Percentiles rank a stretch among this genome's conserved stretches.
phyloP scores from a whole-genome alignment of 768 basidiomycete species.

The Podaxis sp. region DNA sequence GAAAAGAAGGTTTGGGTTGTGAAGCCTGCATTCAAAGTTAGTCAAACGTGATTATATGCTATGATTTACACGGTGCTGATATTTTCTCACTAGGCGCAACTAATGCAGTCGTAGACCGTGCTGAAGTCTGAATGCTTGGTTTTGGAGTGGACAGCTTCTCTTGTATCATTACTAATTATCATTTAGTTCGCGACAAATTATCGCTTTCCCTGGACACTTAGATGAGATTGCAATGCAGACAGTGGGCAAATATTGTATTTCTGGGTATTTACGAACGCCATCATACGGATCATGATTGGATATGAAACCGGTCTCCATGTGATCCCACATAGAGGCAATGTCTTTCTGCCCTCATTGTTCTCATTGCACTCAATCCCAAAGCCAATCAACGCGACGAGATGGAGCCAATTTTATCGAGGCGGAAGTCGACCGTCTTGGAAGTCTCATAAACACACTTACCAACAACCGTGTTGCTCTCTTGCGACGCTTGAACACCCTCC shows the following conservation, averaged over 20 bases:
- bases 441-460: neutral
- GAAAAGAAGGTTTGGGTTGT: conserved; percentile 76
- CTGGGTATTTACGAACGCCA: neutral
- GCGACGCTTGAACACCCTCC: neutral
- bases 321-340: neutral
- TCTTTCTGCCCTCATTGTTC: neutral
- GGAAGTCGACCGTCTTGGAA: neutral
- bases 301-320: neutral
- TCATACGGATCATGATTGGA: neutral
- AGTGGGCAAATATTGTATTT: neutral
- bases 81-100: neutral
- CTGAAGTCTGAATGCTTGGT: neutral
- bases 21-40: conserved; percentile 39
- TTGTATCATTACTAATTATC: neutral
- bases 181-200: neutral
- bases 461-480: neutral
- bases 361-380: neutral
- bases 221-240: neutral
- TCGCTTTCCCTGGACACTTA: neutral
- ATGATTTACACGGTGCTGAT: neutral
- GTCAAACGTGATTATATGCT: neutral
- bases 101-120: neutral
- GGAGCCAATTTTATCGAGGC: neutral
- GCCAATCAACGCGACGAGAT: neutral
- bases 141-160: neutral